Percentiles rank a stretch among this genome's conserved stretches.
Conservation (phyloP, 2,329 filamentous ascomycete species). For the Colletotrichum spinosum region DNA sequence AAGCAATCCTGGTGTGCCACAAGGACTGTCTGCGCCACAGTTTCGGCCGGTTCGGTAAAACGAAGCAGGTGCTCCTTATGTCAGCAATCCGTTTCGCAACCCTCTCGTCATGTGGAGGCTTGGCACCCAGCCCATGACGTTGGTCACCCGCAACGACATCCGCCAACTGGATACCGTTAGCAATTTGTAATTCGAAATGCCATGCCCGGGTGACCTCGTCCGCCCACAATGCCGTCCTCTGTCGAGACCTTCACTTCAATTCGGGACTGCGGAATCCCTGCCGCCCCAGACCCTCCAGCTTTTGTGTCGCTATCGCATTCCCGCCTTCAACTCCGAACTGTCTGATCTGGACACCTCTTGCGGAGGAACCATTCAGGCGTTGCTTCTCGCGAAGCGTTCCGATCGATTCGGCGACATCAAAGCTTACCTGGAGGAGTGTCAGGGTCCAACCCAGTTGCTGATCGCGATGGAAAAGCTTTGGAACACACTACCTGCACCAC, state of each 20-base stretch:
- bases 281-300: conserved; percentile 9
- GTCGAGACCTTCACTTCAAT: conserved; percentile 1
- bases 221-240: background rate
- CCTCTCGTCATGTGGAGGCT: conserved; percentile 28
- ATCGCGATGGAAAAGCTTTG: conserved; percentile 19
- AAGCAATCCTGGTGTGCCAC: background rate
- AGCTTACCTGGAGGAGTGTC: conserved; percentile 2
- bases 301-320: conserved; percentile 1
- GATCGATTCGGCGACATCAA: conserved; percentile 7
- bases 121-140: conserved; percentile 26
- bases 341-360: conserved; percentile 8
- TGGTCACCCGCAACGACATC: conserved; percentile 9
- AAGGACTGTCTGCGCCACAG: fast-evolving
- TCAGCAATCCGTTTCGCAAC: conserved; percentile 9
- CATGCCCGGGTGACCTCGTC: background rate
- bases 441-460: conserved; percentile 18
- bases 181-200: conserved; percentile 13
- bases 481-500: conserved; percentile 1
- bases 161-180: conserved; percentile 14
- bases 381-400: conserved; percentile 1
- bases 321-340: conserved; percentile 3
- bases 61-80: background rate
- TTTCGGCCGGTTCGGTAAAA: conserved; percentile 1
- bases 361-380: conserved; percentile 1
- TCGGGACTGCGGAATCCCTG: conserved; percentile 7